These are phyloP conservation scores for Magnolia changhungtana DNA, from an alignment of 164 flowering plant genomes.

Conservation along the genomic window DNA sequence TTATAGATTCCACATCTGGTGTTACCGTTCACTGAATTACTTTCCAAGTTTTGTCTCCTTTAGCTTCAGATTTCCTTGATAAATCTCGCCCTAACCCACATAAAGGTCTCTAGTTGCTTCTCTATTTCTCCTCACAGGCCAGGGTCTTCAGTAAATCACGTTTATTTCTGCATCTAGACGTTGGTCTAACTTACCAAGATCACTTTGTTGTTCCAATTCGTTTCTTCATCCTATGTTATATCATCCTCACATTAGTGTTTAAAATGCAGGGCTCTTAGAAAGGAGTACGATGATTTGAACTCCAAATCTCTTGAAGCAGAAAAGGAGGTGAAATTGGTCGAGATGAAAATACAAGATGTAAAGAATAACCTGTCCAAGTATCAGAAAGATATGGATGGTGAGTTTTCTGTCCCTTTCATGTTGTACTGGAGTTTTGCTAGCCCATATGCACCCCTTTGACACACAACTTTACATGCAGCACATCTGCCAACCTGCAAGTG, in stretches of 20 bases:
- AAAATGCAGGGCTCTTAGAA: constrained; percentile 44
- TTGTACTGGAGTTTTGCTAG: not conserved
- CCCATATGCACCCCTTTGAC: not conserved
- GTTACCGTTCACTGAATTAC: too few relatives aligned
- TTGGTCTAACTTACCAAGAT: not conserved
- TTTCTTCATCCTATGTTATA: not conserved
- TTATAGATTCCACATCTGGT: too few relatives aligned
- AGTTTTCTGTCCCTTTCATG: constrained; percentile 15
- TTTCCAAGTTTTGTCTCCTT: too few relatives aligned
- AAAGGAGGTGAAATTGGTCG: constrained; percentile 72
- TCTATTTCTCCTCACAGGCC: not conserved
- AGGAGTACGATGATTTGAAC: constrained; percentile 73
- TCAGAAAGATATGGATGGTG: constrained; percentile 79
- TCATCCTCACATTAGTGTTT: constrained; percentile 2
- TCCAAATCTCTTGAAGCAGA: constrained; percentile 79
- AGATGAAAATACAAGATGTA: constrained; percentile 75
- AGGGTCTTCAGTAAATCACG: not conserved
- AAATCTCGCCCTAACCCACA: not conserved
- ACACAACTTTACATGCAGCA: not conserved
- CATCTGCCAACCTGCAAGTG: not conserved
- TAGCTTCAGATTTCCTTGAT: not conserved
- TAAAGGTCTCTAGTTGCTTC: not conserved
- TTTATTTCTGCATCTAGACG: not conserved
- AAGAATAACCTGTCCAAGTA: constrained; percentile 51
- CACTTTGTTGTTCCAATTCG: not conserved